phyloP scores from a whole-genome alignment of 169 alveolate species.

The Amoebophrya sp. region DNA sequence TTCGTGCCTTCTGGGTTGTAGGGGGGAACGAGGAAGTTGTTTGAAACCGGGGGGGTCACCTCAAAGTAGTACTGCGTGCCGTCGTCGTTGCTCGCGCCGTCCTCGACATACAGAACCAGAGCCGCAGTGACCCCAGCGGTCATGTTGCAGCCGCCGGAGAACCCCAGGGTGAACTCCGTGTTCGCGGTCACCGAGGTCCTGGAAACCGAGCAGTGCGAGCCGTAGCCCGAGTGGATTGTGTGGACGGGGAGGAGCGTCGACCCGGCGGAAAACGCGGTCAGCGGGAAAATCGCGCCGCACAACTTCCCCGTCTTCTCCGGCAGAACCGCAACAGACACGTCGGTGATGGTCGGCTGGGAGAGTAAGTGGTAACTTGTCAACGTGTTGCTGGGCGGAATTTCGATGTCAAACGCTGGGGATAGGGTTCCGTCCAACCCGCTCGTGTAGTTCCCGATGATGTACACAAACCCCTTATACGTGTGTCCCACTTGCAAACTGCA shows the following conservation, averaged over 20 bases:
- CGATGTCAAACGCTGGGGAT: background rate
- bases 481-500: background rate
- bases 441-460: background rate
- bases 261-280: background rate
- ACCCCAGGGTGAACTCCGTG: background rate
- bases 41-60: background rate
- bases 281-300: background rate
- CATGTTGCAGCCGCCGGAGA: conserved; percentile 16
- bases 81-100: background rate
- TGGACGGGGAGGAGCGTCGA: background rate
- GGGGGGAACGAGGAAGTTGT: background rate
- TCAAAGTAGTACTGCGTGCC: conserved; percentile 24
- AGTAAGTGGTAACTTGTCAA: background rate
- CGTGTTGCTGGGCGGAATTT: conserved; percentile 21
- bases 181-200: background rate
- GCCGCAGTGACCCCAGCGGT: background rate
- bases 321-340: background rate
- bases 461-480: background rate
- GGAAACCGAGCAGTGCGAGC: background rate
- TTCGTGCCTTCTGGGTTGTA: background rate
- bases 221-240: background rate
- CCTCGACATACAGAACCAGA: background rate
- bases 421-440: background rate
- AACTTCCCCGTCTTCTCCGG: background rate
- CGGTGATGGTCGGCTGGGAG: background rate